Conservation (phyloP, 805 yeast species). For the Monosporozyma unispora region DNA sequence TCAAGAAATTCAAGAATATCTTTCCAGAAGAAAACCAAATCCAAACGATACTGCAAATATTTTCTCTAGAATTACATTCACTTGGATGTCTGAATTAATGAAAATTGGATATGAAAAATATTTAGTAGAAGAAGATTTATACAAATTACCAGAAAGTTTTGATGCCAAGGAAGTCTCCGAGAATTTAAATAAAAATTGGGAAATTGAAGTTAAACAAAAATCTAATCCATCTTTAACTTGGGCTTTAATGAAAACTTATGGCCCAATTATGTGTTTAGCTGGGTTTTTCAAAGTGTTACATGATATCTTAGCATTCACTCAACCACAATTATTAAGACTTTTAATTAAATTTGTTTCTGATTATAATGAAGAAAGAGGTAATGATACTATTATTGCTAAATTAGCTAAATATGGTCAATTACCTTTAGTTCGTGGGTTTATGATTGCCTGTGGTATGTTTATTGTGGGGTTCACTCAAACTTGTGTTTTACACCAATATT, state of each 20-base stretch:
- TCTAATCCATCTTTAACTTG: slow-evolving; percentile 40
- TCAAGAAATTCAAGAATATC: slow-evolving; percentile 30
- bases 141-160: slow-evolving; percentile 62
- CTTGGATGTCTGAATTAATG: slow-evolving; percentile 89
- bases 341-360: slow-evolving; percentile 53
- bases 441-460: slow-evolving; percentile 72
- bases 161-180: slow-evolving; percentile 45
- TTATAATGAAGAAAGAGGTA: slow-evolving; percentile 31
- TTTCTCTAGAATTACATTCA: slow-evolving; percentile 67
- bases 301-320: slow-evolving; percentile 75
- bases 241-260: slow-evolving; percentile 67
- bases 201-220: slow-evolving; percentile 40
- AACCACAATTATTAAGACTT: slow-evolving; percentile 70
- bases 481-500: slow-evolving; percentile 67
- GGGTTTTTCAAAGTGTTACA: slow-evolving; percentile 64
- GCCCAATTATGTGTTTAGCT: slow-evolving; percentile 57
- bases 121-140: slow-evolving; percentile 57
- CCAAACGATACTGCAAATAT: slow-evolving; percentile 46
- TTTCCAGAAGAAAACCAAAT: slow-evolving; percentile 23
- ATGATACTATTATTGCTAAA: not conserved
- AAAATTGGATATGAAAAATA: slow-evolving; percentile 57
- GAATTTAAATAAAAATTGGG: slow-evolving; percentile 53
- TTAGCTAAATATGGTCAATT: slow-evolving; percentile 23
- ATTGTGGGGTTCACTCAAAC: slow-evolving; percentile 70
- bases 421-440: slow-evolving; percentile 65